A percentile compares a stretch with the other conserved stretches of the same genome.
Evolutionary conservation across 441 rosid species (phyloP).

Genomic region (Erysimum cheiri): DNA sequence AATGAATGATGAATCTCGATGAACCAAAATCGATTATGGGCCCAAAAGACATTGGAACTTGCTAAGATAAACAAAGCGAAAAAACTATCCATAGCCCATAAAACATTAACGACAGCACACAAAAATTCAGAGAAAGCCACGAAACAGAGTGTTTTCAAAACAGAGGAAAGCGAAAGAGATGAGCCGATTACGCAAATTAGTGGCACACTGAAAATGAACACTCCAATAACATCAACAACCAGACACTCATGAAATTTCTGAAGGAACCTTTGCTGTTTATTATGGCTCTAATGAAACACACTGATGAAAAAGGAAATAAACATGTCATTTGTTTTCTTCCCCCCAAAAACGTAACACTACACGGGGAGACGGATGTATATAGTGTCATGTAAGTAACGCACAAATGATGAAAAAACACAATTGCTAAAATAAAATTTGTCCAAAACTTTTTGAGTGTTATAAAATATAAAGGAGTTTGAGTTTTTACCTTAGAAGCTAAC

Average conservation of each 20-base stretch:
- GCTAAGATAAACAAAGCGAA: too few species aligned
- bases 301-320: slow-evolving; percentile 12
- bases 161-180: slow-evolving; percentile 1
- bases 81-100: too few species aligned
- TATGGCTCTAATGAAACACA: slow-evolving; percentile 24
- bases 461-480: slow-evolving; percentile 22
- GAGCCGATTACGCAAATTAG: neutral
- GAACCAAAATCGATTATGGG: too few species aligned
- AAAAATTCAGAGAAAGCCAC: neutral
- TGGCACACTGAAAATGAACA: neutral
- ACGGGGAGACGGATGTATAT: slow-evolving; percentile 25
- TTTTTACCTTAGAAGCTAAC: slow-evolving; percentile 36
- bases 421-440: slow-evolving; percentile 10
- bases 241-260: neutral
- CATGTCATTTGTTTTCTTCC: slow-evolving; percentile 15
- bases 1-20: too few species aligned
- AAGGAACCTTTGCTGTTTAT: slow-evolving; percentile 12
- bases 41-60: too few species aligned
- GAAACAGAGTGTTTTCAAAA: neutral
- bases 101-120: neutral
- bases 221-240: neutral
- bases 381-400: slow-evolving; percentile 16
- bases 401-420: slow-evolving; percentile 23
- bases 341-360: slow-evolving; percentile 30
- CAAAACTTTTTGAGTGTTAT: slow-evolving; percentile 27